phyloP scores from a whole-genome alignment of 1,284 basidiomycete species.

The Pseudozyma hubeiensis region DNA sequence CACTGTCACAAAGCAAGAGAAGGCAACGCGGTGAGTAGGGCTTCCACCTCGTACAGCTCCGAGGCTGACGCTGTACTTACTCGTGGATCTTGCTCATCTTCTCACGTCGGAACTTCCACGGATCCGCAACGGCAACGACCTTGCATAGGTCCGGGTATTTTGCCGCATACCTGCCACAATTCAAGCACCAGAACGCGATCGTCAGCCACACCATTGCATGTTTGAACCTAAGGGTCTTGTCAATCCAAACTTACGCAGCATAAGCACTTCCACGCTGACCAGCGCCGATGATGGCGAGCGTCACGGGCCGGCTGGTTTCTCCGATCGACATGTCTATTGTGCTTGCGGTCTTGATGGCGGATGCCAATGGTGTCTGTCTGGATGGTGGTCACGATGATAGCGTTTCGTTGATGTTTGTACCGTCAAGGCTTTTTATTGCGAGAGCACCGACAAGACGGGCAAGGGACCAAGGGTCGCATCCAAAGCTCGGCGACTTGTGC shows the following conservation, averaged over 20 bases:
- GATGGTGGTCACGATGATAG: conserved; percentile 2
- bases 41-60: not conserved
- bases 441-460: conserved; percentile 1
- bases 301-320: conserved; percentile 30
- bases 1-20: conserved; percentile 1
- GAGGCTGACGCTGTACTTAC: conserved; percentile 2
- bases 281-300: conserved; percentile 41
- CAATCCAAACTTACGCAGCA: conserved; percentile 26
- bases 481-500: conserved; percentile 19
- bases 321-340: conserved; percentile 30
- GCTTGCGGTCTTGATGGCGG: not conserved
- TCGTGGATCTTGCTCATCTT: conserved; percentile 43
- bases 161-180: conserved; percentile 21
- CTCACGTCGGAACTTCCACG: conserved; percentile 39
- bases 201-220: too few relatives aligned
- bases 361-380: not conserved
- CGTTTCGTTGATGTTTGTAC: not conserved
- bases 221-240: too few relatives aligned
- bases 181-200: not conserved
- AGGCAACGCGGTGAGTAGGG: too few relatives aligned
- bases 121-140: conserved; percentile 35
- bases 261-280: conserved; percentile 42
- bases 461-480: not conserved
- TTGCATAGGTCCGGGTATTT: conserved; percentile 28
- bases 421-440: conserved; percentile 13